Evolutionary conservation across 768 basidiomycete genomes (phyloP), one percentile per base, ranked within the genome.

Genomic region (Mycena venus): DNA sequence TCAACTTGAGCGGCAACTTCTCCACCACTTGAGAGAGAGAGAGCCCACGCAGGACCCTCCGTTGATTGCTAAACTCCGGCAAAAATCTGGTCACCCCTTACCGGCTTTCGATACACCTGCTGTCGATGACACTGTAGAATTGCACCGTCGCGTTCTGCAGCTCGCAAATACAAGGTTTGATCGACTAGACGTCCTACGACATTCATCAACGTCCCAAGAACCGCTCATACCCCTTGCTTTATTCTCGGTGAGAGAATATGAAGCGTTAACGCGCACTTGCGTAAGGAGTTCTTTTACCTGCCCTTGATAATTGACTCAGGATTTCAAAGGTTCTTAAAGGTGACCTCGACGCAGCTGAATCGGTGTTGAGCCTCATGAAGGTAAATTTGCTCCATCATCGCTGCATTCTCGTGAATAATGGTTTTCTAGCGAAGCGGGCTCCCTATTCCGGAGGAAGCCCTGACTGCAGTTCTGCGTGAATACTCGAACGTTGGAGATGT

Each of bases 341-440:
- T 4, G 93, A 95, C 75, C 77, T 77, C 0, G 78, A 82, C 29
- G 87, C 89, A 0, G 91, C 90, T 1, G 88, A 92, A 74, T 77
- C 79, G 2, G 84, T 87, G 2, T 79, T 95, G 10, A 80, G 85
- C 21, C 81, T 95, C 2, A 92, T 93, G 89, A 88, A 86, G 84
- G 89, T 89, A 70, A 11, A 78, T 70, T 29, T 23, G 3, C 2
- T 38, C 19, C 40, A 68, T 4, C 23, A 27, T 15, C 36, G 38
- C 19, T 19, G 11, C 21, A 25, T 65, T 23, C 59, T 42, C 23
- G n/a, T 67, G 68, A 56, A 25, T 47, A 21, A 59, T 14, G 70
- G 47, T 36, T 31, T 74, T 55, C 47, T 70, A 91, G 90, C 86
- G 86, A 29, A 85, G 85, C 36, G 86, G 87, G 11, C 74, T 86